Conservation (phyloP, 176 grass and related monocot genomes). For the Lolium perenne region DNA sequence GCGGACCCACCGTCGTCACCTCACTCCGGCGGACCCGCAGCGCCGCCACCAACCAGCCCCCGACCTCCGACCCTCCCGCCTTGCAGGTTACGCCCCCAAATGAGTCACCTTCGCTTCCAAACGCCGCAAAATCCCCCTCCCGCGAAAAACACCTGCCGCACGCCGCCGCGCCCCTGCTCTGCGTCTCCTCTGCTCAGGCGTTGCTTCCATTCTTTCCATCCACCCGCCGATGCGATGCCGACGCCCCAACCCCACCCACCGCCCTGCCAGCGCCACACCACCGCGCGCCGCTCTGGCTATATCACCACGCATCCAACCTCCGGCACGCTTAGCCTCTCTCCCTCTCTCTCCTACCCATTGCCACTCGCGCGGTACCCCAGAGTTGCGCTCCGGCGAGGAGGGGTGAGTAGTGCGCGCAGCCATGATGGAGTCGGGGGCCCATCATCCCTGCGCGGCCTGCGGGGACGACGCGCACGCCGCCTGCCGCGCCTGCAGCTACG, state of each 20-base stretch:
- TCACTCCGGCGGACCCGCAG: neutral
- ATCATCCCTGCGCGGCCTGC: constrained; percentile 71
- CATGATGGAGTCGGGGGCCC: constrained; percentile 58
- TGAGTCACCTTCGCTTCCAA: constrained; percentile 68
- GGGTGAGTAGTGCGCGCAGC: constrained; percentile 15
- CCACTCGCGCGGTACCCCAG: neutral
- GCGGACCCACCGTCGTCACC: constrained; percentile 37
- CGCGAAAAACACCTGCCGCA: constrained; percentile 52
- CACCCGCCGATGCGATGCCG: constrained; percentile 82
- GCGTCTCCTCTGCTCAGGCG: constrained; percentile 21
- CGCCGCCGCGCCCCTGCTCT: constrained; percentile 30
- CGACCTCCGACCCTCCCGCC: constrained; percentile 45
- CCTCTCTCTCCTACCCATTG: constrained; percentile 6
- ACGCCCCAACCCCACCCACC: constrained; percentile 71
- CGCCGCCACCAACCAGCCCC: constrained; percentile 19
- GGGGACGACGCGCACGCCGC: constrained; percentile 77
- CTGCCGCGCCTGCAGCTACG: constrained; percentile 84
- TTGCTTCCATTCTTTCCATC: constrained; percentile 99
- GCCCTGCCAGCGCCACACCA: constrained; percentile 51
- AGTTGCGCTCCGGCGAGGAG: constrained; percentile 33
- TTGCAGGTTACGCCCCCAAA: constrained; percentile 51
- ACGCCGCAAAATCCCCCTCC: constrained; percentile 63
- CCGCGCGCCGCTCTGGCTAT: constrained; percentile 41
- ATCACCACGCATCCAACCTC: constrained; percentile 64
- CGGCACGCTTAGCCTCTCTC: constrained; percentile 53